Evolutionary conservation across 2,329 filamentous ascomycete species (phyloP).

Genomic region (Epicoccum nigrum): DNA sequence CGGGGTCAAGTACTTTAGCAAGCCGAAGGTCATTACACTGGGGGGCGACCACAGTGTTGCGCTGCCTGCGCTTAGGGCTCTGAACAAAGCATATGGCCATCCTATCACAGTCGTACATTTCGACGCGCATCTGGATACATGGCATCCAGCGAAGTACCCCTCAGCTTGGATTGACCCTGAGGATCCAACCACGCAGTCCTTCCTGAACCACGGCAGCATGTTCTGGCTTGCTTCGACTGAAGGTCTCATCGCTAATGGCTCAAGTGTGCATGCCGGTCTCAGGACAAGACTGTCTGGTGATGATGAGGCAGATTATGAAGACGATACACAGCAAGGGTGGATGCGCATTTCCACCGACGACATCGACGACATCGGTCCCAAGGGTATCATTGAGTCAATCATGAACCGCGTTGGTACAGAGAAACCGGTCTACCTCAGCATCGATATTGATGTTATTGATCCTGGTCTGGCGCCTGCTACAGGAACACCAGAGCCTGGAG

Average conservation of each 20-base stretch:
- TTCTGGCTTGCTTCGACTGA: slow-evolving; percentile 88
- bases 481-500: slow-evolving; percentile 87
- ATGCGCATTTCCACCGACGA: slow-evolving; percentile 81
- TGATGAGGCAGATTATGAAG: slow-evolving; percentile 72
- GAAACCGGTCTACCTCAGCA: slow-evolving; percentile 78
- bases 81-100: slow-evolving; percentile 53
- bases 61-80: slow-evolving; percentile 56
- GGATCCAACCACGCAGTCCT: slow-evolving; percentile 65
- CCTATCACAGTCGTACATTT: slow-evolving; percentile 58
- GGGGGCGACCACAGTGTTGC: slow-evolving; percentile 60
- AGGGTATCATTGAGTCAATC: slow-evolving; percentile 73
- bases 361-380: slow-evolving; percentile 79
- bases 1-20: slow-evolving; percentile 49
- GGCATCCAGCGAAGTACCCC: slow-evolving; percentile 82
- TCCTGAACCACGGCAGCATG: slow-evolving; percentile 89
- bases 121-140: slow-evolving; percentile 77
- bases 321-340: slow-evolving; percentile 76
- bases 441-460: slow-evolving; percentile 83
- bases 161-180: slow-evolving; percentile 68
- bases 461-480: slow-evolving; percentile 77
- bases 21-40: slow-evolving; percentile 55
- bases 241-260: slow-evolving; percentile 75
- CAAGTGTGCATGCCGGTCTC: slow-evolving; percentile 81
- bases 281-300: slow-evolving; percentile 74
- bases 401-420: slow-evolving; percentile 73